phyloP scores from a whole-genome alignment of 306 rosid genomes.

The Cicer bijugum region DNA sequence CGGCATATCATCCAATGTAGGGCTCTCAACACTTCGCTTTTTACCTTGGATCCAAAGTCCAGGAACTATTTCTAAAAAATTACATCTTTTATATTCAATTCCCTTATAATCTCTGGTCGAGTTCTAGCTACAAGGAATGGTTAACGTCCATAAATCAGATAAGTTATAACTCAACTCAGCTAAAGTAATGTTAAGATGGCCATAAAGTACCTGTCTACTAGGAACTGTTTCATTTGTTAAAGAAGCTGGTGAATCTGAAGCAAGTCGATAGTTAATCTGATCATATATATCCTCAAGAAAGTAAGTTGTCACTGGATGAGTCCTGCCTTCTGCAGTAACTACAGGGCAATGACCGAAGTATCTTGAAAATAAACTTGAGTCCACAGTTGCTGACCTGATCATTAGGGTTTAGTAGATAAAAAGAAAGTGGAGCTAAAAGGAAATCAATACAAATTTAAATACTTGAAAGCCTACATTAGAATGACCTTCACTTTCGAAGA shows the following conservation, averaged over 20 bases:
- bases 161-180: constrained; percentile 21
- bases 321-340: constrained; percentile 88
- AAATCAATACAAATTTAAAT: constrained; percentile 32
- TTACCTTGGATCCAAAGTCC: too few relatives aligned
- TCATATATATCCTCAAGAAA: constrained; percentile 94
- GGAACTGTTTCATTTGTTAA: constrained; percentile 57
- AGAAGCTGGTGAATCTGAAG: constrained; percentile 86
- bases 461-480: constrained; percentile 68
- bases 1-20: too few relatives aligned
- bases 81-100: neutral
- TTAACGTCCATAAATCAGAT: constrained; percentile 18
- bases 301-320: constrained; percentile 82
- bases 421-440: constrained; percentile 15
- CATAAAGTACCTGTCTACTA: constrained; percentile 59
- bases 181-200: constrained; percentile 30
- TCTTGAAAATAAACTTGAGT: constrained; percentile 85
- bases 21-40: too few relatives aligned
- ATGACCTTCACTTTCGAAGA: constrained; percentile 76
- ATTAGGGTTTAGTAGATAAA: constrained; percentile 34
- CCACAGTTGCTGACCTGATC: constrained; percentile 95
- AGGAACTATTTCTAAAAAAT: neutral
- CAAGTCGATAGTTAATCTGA: constrained; percentile 67
- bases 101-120: neutral
- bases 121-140: constrained; percentile 7
- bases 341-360: constrained; percentile 91